Conservation (phyloP, 495 filamentous ascomycete species). For the Hypoxylon cercidicola region DNA sequence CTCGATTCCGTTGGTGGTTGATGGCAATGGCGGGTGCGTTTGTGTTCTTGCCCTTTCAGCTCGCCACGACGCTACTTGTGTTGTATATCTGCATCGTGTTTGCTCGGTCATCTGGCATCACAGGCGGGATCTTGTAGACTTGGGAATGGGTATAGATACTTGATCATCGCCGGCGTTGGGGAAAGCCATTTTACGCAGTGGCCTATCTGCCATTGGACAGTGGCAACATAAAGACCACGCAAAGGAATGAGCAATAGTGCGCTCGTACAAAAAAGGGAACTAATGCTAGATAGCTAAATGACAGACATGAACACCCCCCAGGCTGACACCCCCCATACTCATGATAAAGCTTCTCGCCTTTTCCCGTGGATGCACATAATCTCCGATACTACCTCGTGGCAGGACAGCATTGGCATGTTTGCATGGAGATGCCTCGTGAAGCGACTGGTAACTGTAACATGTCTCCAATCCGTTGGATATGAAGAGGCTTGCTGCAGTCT, state of each 20-base stretch:
- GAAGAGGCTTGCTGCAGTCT: background rate
- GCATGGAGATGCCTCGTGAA: background rate
- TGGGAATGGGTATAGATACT: conserved; percentile 40
- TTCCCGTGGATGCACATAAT: background rate
- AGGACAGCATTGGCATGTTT: background rate
- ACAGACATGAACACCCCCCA: conserved; percentile 32
- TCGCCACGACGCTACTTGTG: conserved; percentile 44
- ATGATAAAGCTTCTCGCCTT: background rate
- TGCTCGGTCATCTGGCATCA: conserved; percentile 42
- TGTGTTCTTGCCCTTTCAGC: conserved; percentile 40
- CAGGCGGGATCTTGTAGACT: conserved; percentile 42
- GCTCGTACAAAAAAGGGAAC: conserved; percentile 28
- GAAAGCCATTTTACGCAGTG: conserved; percentile 37
- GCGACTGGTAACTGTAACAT: background rate
- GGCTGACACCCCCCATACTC: too few relatives aligned
- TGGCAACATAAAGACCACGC: conserved; percentile 14
- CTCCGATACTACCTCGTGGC: background rate
- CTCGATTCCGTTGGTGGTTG: conserved; percentile 43
- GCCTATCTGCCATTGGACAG: conserved; percentile 22
- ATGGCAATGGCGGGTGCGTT: conserved; percentile 40
- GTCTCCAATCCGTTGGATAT: background rate
- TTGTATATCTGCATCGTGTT: conserved; percentile 46
- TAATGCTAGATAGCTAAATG: conserved; percentile 37
- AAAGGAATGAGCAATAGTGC: conserved; percentile 24
- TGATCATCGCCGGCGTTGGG: conserved; percentile 47